A percentile compares a stretch with the other conserved stretches of the same genome.
These are phyloP conservation scores for Triticum dicoccoides DNA, from an alignment of 176 grass and related monocot species.

Conservation along the genomic window DNA sequence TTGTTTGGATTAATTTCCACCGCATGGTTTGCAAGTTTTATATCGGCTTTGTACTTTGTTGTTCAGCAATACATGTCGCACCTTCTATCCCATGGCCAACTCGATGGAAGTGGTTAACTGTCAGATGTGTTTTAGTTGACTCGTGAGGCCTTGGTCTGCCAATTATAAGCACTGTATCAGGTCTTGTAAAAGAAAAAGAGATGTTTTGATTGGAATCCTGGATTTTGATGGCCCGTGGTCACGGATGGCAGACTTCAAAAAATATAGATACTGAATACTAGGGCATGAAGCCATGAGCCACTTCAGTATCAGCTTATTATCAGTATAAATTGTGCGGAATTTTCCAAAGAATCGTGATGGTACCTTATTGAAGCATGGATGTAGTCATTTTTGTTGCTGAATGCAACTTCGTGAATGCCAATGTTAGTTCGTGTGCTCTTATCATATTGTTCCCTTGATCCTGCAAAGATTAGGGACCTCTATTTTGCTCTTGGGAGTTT, in stretches of 20 bases:
- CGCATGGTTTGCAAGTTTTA: not conserved
- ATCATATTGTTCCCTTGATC: not conserved
- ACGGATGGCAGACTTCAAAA: not conserved
- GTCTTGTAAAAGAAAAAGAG: conserved; percentile 1
- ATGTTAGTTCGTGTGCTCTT: not conserved
- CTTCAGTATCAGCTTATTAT: not conserved
- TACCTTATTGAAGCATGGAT: not conserved
- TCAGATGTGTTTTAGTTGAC: not conserved
- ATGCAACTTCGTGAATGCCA: conserved; percentile 3
- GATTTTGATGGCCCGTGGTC: not conserved
- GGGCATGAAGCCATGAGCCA: not conserved
- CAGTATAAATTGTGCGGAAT: not conserved
- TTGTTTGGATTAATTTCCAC: not conserved
- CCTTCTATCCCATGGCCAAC: conserved; percentile 77
- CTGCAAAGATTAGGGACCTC: not conserved
- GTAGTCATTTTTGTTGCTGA: conserved; percentile 9
- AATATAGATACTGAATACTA: not conserved
- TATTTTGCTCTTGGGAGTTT: not conserved
- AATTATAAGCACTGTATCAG: not conserved
- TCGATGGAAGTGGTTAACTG: conserved; percentile 59
- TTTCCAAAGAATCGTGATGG: not conserved
- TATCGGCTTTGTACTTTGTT: not conserved
- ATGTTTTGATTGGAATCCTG: not conserved
- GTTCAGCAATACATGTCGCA: conserved; percentile 91
- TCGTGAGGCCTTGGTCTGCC: not conserved